These are phyloP conservation scores for Claviceps spartinae DNA, from an alignment of 2,329 filamentous ascomycete species.

Conservation along the genomic window DNA sequence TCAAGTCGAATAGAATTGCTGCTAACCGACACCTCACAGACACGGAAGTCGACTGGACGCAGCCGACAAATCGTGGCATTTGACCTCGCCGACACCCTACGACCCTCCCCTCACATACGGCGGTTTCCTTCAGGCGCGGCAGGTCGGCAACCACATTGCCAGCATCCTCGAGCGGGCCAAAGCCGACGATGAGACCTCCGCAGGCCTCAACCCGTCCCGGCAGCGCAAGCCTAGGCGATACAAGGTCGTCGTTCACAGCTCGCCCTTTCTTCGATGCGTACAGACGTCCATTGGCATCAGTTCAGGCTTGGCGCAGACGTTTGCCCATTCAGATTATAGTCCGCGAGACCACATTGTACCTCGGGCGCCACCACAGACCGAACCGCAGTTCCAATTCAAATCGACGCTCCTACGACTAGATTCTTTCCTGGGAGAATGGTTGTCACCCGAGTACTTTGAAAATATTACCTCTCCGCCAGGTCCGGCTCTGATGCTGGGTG, in stretches of 20 bases:
- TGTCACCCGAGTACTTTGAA: conserved; percentile 86
- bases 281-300: conserved; percentile 85
- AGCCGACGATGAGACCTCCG: conserved; percentile 25
- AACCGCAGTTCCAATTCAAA: conserved; percentile 23
- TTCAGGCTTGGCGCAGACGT: conserved; percentile 59
- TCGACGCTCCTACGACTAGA: conserved; percentile 67
- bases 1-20: not conserved
- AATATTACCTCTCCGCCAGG: conserved; percentile 79
- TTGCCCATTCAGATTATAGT: conserved; percentile 18
- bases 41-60: conserved; percentile 91
- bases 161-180: conserved; percentile 48
- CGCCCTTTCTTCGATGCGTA: conserved; percentile 85
- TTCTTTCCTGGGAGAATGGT: conserved; percentile 89
- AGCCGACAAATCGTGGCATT: conserved; percentile 88
- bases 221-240: conserved; percentile 43
- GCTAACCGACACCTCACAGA: conserved; percentile 26
- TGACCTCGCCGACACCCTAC: conserved; percentile 85
- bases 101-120: conserved; percentile 91
- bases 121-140: conserved; percentile 78
- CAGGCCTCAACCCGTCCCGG: conserved; percentile 10
- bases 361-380: conserved; percentile 14
- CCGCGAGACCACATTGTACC: conserved; percentile 23
- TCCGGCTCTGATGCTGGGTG: conserved; percentile 74
- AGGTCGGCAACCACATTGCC: conserved; percentile 73
- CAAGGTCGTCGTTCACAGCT: conserved; percentile 77